Evolutionary conservation across 1,139 yeast species (phyloP).

Genomic region (Yamadazyma sp.): DNA sequence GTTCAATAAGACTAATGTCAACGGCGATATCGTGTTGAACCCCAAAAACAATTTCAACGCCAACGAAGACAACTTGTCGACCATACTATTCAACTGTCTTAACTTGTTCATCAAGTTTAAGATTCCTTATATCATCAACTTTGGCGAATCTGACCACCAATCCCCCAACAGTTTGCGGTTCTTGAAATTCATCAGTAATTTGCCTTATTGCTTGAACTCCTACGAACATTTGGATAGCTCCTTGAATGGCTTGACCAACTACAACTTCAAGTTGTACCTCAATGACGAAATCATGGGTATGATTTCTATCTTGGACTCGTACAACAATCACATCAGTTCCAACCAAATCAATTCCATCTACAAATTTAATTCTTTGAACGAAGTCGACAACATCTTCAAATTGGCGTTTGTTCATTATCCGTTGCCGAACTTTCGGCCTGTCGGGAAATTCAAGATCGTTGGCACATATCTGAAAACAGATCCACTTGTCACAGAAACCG

Average conservation of each 20-base stretch:
- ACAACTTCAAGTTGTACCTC: slow-evolving; percentile 26
- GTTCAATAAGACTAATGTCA: slow-evolving; percentile 5
- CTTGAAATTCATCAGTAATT: slow-evolving; percentile 25
- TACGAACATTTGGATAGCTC: background rate
- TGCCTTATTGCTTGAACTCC: slow-evolving; percentile 33
- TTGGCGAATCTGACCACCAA: slow-evolving; percentile 35
- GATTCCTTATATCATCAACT: slow-evolving; percentile 38
- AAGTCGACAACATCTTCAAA: slow-evolving; percentile 22
- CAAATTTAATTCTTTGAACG: slow-evolving; percentile 18
- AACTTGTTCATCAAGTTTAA: slow-evolving; percentile 32
- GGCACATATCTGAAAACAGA: slow-evolving; percentile 52
- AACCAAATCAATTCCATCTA: slow-evolving; percentile 33
- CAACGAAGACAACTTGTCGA: slow-evolving; percentile 1
- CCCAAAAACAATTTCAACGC: slow-evolving; percentile 16
- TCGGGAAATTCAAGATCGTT: slow-evolving; percentile 46
- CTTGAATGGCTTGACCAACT: slow-evolving; percentile 42
- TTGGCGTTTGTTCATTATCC: slow-evolving; percentile 53
- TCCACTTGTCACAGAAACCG: slow-evolving; percentile 33
- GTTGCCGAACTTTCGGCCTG: slow-evolving; percentile 52
- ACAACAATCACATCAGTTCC: slow-evolving; percentile 26
- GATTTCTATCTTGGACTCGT: slow-evolving; percentile 37
- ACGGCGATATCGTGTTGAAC: slow-evolving; percentile 19
- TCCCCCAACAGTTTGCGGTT: slow-evolving; percentile 10
- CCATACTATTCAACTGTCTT: slow-evolving; percentile 37
- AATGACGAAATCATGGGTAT: slow-evolving; percentile 19